Percentiles rank a stretch among this genome's conserved stretches.
Evolutionary conservation across 202 grass and related monocot genomes (phyloP).

Genomic region (Carex sylvatica): DNA sequence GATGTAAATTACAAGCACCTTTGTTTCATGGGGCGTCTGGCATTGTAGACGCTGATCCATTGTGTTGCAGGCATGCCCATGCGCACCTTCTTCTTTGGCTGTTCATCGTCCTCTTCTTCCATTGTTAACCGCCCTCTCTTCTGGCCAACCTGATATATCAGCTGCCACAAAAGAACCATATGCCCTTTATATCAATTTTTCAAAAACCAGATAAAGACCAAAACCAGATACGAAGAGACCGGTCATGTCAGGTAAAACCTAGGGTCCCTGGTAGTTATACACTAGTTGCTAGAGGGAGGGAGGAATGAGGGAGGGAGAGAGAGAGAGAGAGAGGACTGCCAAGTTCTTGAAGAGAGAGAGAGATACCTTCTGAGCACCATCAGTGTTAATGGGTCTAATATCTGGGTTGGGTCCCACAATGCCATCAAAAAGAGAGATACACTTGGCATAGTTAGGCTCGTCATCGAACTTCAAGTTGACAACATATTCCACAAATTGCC

Average conservation of each 20-base stretch:
- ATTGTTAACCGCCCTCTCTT: constrained; percentile 68
- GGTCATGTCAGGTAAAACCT: neutral
- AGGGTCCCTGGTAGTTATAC: neutral
- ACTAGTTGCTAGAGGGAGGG: neutral
- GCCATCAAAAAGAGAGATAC: constrained; percentile 90
- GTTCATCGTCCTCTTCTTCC: constrained; percentile 83
- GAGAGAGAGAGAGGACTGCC: constrained; percentile 46
- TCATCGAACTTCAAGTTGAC: constrained; percentile 96
- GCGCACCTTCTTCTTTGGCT: constrained; percentile 94
- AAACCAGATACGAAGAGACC: neutral
- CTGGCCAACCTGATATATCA: constrained; percentile 86
- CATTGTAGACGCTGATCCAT: constrained; percentile 94
- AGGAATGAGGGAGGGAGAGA: neutral
- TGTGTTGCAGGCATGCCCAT: constrained; percentile 92
- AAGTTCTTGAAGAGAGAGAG: neutral
- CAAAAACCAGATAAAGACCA: constrained; percentile 7
- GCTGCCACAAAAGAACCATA: constrained; percentile 38
- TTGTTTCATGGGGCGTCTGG: constrained; percentile 90
- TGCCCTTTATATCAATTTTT: neutral
- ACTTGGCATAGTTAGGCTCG: constrained; percentile 88
- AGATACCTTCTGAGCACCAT: constrained; percentile 94
- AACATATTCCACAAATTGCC: constrained; percentile 87
- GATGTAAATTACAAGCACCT: constrained; percentile 42
- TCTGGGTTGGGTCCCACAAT: constrained; percentile 93
- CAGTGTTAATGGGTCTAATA: constrained; percentile 80